Evolutionary conservation across 192 early-diverging fungal genomes (phyloP), one percentile per base, ranked within the genome.

Genomic region (Diversispora eburnea): DNA sequence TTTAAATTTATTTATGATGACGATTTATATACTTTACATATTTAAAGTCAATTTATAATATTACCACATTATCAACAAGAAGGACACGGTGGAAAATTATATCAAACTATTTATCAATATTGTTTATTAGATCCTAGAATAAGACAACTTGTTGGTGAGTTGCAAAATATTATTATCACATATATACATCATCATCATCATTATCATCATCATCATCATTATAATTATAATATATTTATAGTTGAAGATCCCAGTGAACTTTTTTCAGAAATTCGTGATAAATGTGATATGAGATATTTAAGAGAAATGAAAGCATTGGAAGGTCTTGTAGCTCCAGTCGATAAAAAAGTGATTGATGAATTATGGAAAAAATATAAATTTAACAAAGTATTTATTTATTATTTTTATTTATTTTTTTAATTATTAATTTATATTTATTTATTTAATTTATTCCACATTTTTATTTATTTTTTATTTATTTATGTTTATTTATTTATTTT

Each of bases 161-260:
- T 54, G 4, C 39, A 12, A 65, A 5, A 78, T 43, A 62, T 64
- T 59, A 58, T 46, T 64, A 73, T 57, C 7, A 39, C 47, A 25
- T 13, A 48, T 48, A n/a, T 25, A 58, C 33, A 70, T 67, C 55
- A 33, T 41, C 54, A 68, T 74, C 2, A 61, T 75, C 61, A 25
- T 42, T 55, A 63, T 25, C 22, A 61, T 8, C 46, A 25, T 59
- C 22, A 58, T 67, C 5, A 78, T 45, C n/a, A 47, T 69, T 67
- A 67, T 39, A 3, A 12, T 51, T 63, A 62, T 43, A 70, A 46
- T 58, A 17, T 20, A 55, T 46, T 64, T 79, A 60, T 85, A 77
- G 96, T 98, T 10, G 96, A 98, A 78, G 94, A 97, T 77, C 94
- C 95, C 5, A 96, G 93, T 76, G 94, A 97, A 64, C 86, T 83